A percentile compares a stretch with the other conserved stretches of the same genome.
Evolutionary conservation across 1,284 basidiomycete genomes (phyloP).

Genomic region (Sphagnurus paluster): DNA sequence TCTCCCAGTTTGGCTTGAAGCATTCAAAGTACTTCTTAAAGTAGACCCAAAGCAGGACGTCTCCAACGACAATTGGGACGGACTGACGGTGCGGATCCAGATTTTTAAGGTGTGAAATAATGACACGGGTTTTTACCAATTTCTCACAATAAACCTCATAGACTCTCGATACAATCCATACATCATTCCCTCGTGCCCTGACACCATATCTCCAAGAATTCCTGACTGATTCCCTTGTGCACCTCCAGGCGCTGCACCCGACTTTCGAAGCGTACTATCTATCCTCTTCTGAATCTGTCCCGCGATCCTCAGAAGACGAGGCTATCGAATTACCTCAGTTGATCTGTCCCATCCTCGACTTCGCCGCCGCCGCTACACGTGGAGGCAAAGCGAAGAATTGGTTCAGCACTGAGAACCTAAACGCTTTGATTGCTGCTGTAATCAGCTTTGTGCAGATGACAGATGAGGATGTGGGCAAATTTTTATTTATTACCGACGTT

Average conservation of each 20-base stretch:
- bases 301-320: constrained; percentile 73
- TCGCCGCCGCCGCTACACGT: constrained; percentile 65
- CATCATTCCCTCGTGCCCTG: constrained; percentile 73
- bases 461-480: constrained; percentile 73
- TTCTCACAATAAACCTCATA: constrained; percentile 27
- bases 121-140: constrained; percentile 7
- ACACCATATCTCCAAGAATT: constrained; percentile 61
- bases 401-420: constrained; percentile 56
- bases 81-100: constrained; percentile 73
- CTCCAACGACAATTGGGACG: constrained; percentile 70
- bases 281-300: constrained; percentile 52
- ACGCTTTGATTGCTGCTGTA: constrained; percentile 56
- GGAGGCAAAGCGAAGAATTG: constrained; percentile 64
- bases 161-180: constrained; percentile 76
- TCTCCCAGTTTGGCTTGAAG: constrained; percentile 87
- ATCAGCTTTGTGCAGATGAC: constrained; percentile 88
- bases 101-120: constrained; percentile 66
- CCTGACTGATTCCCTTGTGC: constrained; percentile 60
- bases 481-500: background rate
- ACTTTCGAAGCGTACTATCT: constrained; percentile 74
- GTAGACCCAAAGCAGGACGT: constrained; percentile 66
- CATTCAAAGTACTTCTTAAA: constrained; percentile 78
- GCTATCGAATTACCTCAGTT: constrained; percentile 77
- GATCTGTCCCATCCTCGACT: constrained; percentile 79
- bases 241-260: constrained; percentile 67